These are phyloP conservation scores for Diplodia intermedia DNA, from an alignment of 2,329 filamentous ascomycete genomes.

Conservation along the genomic window DNA sequence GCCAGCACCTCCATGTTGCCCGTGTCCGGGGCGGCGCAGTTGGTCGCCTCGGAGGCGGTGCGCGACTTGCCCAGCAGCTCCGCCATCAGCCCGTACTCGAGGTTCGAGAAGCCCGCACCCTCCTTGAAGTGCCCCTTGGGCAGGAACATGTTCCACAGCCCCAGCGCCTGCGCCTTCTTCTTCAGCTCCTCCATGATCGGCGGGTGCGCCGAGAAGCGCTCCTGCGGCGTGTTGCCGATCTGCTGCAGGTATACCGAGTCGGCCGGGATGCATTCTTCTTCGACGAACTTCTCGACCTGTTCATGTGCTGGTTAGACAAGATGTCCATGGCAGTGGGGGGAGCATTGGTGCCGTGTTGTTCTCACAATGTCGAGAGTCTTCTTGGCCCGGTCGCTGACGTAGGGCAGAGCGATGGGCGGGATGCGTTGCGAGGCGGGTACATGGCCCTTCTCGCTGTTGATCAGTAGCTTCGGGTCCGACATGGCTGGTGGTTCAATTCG, in stretches of 20 bases:
- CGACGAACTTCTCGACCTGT: constrained; percentile 90
- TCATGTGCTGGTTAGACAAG: constrained; percentile 52
- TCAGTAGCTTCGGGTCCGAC: constrained; percentile 39
- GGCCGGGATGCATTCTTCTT: constrained; percentile 82
- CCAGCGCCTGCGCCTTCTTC: constrained; percentile 78
- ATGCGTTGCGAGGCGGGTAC: constrained; percentile 62
- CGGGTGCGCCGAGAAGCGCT: constrained; percentile 82
- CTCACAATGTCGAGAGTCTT: constrained; percentile 77
- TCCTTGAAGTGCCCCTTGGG: constrained; percentile 95
- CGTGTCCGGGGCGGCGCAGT: constrained; percentile 89
- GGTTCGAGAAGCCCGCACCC: constrained; percentile 90
- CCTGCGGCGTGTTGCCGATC: constrained; percentile 71
- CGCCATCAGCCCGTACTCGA: constrained; percentile 98
- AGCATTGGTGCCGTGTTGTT: constrained; percentile 19
- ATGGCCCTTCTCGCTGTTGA: constrained; percentile 47
- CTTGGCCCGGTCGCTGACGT: constrained; percentile 83
- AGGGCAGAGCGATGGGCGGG: constrained; percentile 64
- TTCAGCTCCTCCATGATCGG: constrained; percentile 88
- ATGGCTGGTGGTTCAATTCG: constrained; percentile 14
- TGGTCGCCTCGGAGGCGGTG: constrained; percentile 74
- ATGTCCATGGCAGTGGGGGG: not conserved
- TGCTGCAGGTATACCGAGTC: constrained; percentile 82
- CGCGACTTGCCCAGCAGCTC: constrained; percentile 90
- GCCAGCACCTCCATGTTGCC: constrained; percentile 96
- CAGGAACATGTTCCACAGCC: constrained; percentile 98